Conservation (phyloP, 75 land plant genomes). For the Cupressus sempervirens region DNA sequence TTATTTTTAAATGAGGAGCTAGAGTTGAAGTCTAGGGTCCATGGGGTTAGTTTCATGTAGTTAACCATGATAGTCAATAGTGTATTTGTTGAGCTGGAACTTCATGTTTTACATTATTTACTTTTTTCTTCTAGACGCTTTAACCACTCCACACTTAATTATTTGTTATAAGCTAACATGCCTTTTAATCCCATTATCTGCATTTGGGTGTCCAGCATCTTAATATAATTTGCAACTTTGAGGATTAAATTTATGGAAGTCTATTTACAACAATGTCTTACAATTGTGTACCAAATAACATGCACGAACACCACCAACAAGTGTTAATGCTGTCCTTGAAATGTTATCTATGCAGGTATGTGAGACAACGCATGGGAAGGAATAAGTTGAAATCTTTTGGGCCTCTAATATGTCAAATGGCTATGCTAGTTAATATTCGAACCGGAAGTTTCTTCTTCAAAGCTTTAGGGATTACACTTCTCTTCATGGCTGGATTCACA, state of each 20-base stretch:
- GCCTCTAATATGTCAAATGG: constrained; percentile 49
- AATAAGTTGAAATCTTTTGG: constrained; percentile 59
- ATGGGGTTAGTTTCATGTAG: too few species aligned
- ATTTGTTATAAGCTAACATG: not conserved
- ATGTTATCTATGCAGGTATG: constrained; percentile 37
- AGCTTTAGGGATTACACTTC: constrained; percentile 50
- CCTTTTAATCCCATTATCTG: not conserved
- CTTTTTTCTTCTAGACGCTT: not conserved
- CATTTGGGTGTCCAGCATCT: not conserved
- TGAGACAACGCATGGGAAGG: constrained; percentile 52
- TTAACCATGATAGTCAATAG: too few species aligned
- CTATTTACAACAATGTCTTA: not conserved
- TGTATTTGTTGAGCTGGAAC: too few species aligned
- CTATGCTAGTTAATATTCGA: constrained; percentile 37
- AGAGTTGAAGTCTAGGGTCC: too few species aligned
- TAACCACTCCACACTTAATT: not conserved
- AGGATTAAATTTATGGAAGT: not conserved
- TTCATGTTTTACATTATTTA: too few species aligned
- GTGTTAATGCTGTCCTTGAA: not conserved
- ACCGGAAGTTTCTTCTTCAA: constrained; percentile 62
- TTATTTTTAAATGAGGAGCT: too few species aligned
- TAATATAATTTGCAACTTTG: not conserved
- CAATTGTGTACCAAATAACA: not conserved
- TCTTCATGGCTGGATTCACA: constrained; percentile 56
- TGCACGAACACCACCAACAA: not conserved